Evolutionary conservation across 257 asterid genomes (phyloP).

Genomic region (Ajuga chamaepitys): DNA sequence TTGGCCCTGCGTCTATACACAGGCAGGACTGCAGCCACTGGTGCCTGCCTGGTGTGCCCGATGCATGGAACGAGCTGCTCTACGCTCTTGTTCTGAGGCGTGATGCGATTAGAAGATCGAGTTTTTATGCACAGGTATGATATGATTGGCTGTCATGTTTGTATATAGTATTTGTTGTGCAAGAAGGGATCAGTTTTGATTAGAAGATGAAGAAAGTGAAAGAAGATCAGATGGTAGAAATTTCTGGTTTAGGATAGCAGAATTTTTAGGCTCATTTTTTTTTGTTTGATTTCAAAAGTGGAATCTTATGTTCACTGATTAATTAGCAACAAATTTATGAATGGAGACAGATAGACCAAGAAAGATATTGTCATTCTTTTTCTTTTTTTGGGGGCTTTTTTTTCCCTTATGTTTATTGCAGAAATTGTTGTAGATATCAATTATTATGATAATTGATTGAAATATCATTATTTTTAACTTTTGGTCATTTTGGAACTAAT

Average conservation of each 20-base stretch:
- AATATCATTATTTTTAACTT: too few species aligned
- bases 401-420: background rate
- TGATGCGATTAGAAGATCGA: slow-evolving; percentile 11
- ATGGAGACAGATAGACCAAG: background rate
- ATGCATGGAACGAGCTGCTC: slow-evolving; percentile 81
- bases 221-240: slow-evolving; percentile 4
- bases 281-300: background rate
- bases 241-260: slow-evolving; percentile 14
- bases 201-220: background rate
- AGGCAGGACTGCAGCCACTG: slow-evolving; percentile 97
- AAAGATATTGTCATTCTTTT: background rate
- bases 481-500: too few species aligned
- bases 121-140: slow-evolving; percentile 24
- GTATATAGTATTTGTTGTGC: slow-evolving; percentile 20
- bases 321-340: background rate
- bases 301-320: background rate
- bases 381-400: background rate
- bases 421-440: slow-evolving; percentile 10
- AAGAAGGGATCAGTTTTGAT: slow-evolving; percentile 12
- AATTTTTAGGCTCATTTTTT: slow-evolving; percentile 8
- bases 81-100: slow-evolving; percentile 59
- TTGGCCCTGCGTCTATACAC: slow-evolving; percentile 48
- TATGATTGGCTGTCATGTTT: background rate
- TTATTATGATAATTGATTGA: background rate
- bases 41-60: slow-evolving; percentile 93